A percentile compares a stretch with the other conserved stretches of the same genome.
These are phyloP conservation scores for Hylodesmum podocarpum DNA, from an alignment of 306 rosid species.

Conservation along the genomic window DNA sequence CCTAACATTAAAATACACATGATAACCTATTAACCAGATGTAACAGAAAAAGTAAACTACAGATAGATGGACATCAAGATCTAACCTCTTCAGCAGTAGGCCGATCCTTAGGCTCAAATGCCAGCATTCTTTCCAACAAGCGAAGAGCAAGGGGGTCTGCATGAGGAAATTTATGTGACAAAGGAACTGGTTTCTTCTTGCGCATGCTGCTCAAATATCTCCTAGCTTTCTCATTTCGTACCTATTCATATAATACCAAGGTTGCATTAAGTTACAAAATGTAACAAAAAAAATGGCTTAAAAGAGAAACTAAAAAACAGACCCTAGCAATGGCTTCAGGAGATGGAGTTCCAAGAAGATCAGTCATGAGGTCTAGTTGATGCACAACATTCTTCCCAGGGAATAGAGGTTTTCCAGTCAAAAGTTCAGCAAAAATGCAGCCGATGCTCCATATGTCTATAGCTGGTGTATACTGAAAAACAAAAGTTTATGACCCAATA, in stretches of 20 bases:
- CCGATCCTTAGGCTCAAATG: constrained; percentile 97
- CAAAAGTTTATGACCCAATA: constrained; percentile 11
- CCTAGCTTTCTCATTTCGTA: constrained; percentile 95
- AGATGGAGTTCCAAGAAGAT: constrained; percentile 91
- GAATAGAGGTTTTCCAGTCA: constrained; percentile 97
- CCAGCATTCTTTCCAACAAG: constrained; percentile 91
- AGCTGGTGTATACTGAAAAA: constrained; percentile 92
- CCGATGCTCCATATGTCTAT: constrained; percentile 99
- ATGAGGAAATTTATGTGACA: constrained; percentile 89
- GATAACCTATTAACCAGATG: constrained; percentile 19
- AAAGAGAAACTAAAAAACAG: constrained; percentile 30
- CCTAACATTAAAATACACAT: constrained; percentile 53
- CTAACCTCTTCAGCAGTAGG: constrained; percentile 96
- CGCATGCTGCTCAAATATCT: constrained; percentile 97
- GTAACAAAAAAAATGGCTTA: neutral
- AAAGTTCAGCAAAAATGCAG: constrained; percentile 95
- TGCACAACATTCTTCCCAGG: constrained; percentile 99
- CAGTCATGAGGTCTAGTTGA: constrained; percentile 97
- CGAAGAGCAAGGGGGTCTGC: constrained; percentile 97
- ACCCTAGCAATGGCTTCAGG: constrained; percentile 93
- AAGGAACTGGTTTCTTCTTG: constrained; percentile 84
- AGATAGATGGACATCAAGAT: constrained; percentile 32
- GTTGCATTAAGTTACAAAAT: constrained; percentile 24
- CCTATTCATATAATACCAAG: constrained; percentile 45
- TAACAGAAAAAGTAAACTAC: constrained; percentile 1